Percentiles rank a stretch among this genome's conserved stretches.
These are phyloP conservation scores for Coprinopsis sp. DNA, from an alignment of 768 basidiomycete genomes.

Conservation along the genomic window DNA sequence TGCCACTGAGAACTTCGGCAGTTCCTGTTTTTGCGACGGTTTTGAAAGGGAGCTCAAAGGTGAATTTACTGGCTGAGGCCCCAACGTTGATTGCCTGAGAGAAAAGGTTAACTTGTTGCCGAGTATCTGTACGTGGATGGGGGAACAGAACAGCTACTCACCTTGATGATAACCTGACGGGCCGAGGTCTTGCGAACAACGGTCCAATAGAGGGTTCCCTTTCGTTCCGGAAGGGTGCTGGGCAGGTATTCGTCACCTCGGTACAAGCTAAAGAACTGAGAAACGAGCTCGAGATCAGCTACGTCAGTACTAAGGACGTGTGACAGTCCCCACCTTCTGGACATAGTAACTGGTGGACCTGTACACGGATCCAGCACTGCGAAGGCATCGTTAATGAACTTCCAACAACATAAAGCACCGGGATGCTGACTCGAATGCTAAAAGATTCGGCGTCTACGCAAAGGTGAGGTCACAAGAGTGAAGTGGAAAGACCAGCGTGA, in stretches of 20 bases:
- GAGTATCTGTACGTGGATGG: neutral
- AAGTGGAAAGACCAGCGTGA: neutral
- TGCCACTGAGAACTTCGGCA: constrained; percentile 47
- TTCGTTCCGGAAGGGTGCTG: constrained; percentile 47
- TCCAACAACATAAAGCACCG: neutral
- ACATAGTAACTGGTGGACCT: constrained; percentile 60
- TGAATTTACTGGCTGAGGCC: constrained; percentile 34
- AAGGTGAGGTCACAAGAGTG: constrained; percentile 1
- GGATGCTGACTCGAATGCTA: constrained; percentile 54
- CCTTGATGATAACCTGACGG: constrained; percentile 57
- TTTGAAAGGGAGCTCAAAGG: constrained; percentile 52
- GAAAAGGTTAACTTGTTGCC: no score
- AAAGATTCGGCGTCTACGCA: constrained; percentile 51
- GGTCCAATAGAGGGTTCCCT: constrained; percentile 59
- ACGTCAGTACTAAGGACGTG: neutral
- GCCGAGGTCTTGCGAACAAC: constrained; percentile 38
- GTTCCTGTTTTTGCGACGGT: constrained; percentile 41
- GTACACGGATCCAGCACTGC: constrained; percentile 50
- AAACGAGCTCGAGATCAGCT: neutral
- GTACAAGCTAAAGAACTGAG: constrained; percentile 58
- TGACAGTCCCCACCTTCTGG: no score
- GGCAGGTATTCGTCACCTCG: constrained; percentile 60
- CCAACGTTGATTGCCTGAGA: constrained; percentile 52
- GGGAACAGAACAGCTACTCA: constrained; percentile 9
- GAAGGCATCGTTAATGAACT: neutral